Conservation (phyloP, 495 filamentous ascomycete species). For the Melanomma pulvis-pyrius region DNA sequence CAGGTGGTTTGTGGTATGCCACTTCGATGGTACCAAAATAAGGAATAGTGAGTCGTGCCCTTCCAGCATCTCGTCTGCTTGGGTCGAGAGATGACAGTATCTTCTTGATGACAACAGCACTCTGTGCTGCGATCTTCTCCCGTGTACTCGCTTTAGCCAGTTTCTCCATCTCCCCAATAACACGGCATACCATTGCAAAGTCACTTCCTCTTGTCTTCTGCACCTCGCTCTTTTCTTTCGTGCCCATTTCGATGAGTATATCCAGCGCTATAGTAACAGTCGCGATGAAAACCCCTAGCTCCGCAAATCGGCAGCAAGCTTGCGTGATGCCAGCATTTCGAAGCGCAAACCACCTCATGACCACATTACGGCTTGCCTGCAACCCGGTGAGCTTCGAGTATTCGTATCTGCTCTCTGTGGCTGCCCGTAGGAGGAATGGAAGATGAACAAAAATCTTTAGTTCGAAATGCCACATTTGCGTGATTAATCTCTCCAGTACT, state of each 20-base stretch:
- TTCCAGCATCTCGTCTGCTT: conserved; percentile 1
- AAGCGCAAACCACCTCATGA: conserved; percentile 34
- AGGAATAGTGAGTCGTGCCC: conserved; percentile 22
- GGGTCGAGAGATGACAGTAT: conserved; percentile 23
- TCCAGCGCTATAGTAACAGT: conserved; percentile 26
- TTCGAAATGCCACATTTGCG: conserved; percentile 34
- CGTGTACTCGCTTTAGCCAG: conserved; percentile 25
- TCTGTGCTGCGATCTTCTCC: conserved; percentile 30
- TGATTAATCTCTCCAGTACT: conserved; percentile 21
- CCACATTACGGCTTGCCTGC: conserved; percentile 26
- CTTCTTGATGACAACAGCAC: conserved; percentile 26
- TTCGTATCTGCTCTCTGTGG: conserved; percentile 29
- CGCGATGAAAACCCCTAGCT: conserved; percentile 33
- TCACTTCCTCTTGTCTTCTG: conserved; percentile 25
- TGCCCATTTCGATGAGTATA: conserved; percentile 33
- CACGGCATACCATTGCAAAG: conserved; percentile 33
- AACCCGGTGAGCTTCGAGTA: conserved; percentile 32
- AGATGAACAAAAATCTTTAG: conserved; percentile 33
- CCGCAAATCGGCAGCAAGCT: conserved; percentile 24
- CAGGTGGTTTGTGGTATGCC: conserved; percentile 9
- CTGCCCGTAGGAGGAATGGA: conserved; percentile 25
- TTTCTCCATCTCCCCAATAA: conserved; percentile 33
- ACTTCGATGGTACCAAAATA: conserved; percentile 35
- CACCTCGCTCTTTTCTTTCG: conserved; percentile 27
- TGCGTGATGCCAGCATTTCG: conserved; percentile 32